A percentile compares a stretch with the other conserved stretches of the same genome.
These are phyloP conservation scores for Yueomyces sinensis DNA, from an alignment of 805 yeast genomes.

Conservation along the genomic window DNA sequence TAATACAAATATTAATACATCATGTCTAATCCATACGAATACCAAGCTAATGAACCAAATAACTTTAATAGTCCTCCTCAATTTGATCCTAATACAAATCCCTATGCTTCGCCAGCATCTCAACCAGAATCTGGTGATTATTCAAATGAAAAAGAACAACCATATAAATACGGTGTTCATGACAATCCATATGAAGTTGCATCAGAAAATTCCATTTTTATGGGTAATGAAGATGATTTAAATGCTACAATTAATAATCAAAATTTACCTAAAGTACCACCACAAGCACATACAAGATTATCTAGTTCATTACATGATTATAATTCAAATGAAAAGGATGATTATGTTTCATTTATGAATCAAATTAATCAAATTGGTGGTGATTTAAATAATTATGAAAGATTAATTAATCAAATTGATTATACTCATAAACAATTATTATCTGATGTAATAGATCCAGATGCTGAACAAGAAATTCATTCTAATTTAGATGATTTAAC, in stretches of 20 bases:
- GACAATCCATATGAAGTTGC: not conserved
- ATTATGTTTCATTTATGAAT: slow-evolving; percentile 53
- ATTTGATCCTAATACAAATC: too few relatives aligned
- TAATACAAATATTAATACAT: too few relatives aligned
- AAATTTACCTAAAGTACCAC: not conserved
- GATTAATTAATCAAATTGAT: slow-evolving; percentile 55
- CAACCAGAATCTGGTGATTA: not conserved
- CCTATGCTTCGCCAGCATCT: too few relatives aligned
- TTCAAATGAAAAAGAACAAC: not conserved
- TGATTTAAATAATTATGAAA: slow-evolving; percentile 57
- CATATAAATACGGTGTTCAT: not conserved
- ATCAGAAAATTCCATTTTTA: not conserved
- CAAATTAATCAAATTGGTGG: slow-evolving; percentile 56
- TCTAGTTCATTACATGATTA: not conserved
- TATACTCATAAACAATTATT: slow-evolving; percentile 56
- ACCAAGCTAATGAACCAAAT: too few relatives aligned
- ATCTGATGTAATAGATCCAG: slow-evolving; percentile 52
- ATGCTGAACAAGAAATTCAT: slow-evolving; percentile 54
- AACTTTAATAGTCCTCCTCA: too few relatives aligned
- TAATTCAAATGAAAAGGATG: slow-evolving; percentile 23
- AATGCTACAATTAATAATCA: not conserved
- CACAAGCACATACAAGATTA: not conserved
- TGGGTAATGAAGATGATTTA: not conserved
- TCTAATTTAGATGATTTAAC: slow-evolving; percentile 66
- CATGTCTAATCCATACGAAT: too few relatives aligned